Conservation (phyloP, 208 protist species). For the Leishmania braziliensis region DNA sequence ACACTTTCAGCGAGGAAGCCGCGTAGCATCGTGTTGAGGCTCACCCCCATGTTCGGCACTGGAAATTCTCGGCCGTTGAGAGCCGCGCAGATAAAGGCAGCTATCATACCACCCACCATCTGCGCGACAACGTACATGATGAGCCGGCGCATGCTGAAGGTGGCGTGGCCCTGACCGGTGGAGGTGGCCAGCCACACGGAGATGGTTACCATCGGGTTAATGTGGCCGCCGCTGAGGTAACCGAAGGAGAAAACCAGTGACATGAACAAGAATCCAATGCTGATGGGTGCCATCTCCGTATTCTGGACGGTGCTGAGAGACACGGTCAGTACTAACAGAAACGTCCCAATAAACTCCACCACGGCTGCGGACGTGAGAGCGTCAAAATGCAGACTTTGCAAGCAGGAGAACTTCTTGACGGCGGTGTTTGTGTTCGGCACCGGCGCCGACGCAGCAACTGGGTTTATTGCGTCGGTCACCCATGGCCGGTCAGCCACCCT, state of each 20-base stretch:
- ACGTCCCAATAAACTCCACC: slow-evolving; percentile 84
- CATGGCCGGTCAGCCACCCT: slow-evolving; percentile 4
- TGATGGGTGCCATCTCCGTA: slow-evolving; percentile 70
- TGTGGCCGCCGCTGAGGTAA: slow-evolving; percentile 80
- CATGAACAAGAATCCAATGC: slow-evolving; percentile 78
- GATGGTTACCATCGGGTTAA: slow-evolving; percentile 86
- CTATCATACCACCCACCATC: slow-evolving; percentile 63
- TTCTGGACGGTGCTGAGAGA: slow-evolving; percentile 61
- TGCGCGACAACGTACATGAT: slow-evolving; percentile 77
- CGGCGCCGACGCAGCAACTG: slow-evolving; percentile 2
- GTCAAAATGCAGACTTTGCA: slow-evolving; percentile 58
- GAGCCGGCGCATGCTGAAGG: slow-evolving; percentile 60
- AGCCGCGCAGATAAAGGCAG: slow-evolving; percentile 65
- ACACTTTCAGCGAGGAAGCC: slow-evolving; percentile 78
- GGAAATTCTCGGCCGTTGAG: slow-evolving; percentile 66
- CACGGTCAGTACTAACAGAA: slow-evolving; percentile 79
- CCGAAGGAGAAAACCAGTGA: slow-evolving; percentile 81
- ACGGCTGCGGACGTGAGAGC: slow-evolving; percentile 69
- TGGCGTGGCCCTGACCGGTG: slow-evolving; percentile 32
- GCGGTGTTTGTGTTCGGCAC: slow-evolving; percentile 32
- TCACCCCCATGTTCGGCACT: slow-evolving; percentile 65
- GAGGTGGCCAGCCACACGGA: slow-evolving; percentile 73
- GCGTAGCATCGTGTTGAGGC: slow-evolving; percentile 64
- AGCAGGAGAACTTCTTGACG: slow-evolving; percentile 52
- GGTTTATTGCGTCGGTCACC: background rate